Base-by-base conservation (phyloP, 2,329 filamentous ascomycete genomes). In the Daldinia eschscholtzii region DNA sequence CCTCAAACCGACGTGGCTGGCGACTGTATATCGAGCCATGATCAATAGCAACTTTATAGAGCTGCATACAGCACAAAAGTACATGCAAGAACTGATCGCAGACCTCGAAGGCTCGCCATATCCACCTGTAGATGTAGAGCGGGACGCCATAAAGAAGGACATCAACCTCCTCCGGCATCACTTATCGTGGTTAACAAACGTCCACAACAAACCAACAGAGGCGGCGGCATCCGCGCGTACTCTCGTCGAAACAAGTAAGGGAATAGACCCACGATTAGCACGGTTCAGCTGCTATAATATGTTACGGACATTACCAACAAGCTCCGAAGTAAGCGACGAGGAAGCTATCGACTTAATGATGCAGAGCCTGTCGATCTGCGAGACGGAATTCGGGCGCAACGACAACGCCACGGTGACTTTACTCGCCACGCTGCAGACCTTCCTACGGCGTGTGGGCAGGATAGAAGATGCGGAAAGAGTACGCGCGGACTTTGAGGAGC, bases 251-350 rank as follows among this genome's bases (percentile, higher is more conserved):
- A 64, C 57, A 10, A 50, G 41, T 12, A 56, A 44, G 12, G 26
- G 55, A 12, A 15, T 7, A 18, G 68, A 72, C 60, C 57, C 61
- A 15, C 68, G 68, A 12, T n/a, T 70, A 13, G 55, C 64, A 26
- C 69, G 69, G 35, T 71, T 71, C 58, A 55, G 63, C 35, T 66
- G 63, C 60, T 71, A 71, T 20, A 71, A 67, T 56, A 69, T 71
- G 69, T 44, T 71, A 26, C 67, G 63, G 3, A 69, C 69, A 35
- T 61, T 71, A 6, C 64, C 41, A 23, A 58, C 61, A 2, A 67
- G 63, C 64, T n/a, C 50, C 57, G 59, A 50, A 20, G 61, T 67
- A 1, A 44, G 57, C 53, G 9, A 41, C 12, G 61, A 57, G n/a
- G 67, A 71, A 44, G 70, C 68, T 13, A 42, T 71, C 61, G 57